phyloP scores from a whole-genome alignment of 78 protist genomes.

The Tieghemostelium lacteum region DNA sequence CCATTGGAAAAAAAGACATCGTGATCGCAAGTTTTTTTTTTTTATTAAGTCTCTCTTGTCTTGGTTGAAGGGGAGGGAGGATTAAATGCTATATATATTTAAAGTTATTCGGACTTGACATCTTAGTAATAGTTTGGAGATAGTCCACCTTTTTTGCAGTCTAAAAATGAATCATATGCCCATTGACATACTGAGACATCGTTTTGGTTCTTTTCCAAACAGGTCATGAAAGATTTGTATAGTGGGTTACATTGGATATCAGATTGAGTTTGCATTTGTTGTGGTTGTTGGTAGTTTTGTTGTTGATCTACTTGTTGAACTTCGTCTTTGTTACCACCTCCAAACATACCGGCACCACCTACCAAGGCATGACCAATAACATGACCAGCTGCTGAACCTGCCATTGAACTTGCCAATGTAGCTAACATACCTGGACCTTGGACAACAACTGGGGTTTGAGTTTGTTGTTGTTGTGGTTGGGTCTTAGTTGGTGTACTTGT shows the following conservation, averaged over 20 bases:
- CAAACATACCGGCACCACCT: slow-evolving; percentile 47
- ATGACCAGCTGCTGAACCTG: slow-evolving; percentile 68
- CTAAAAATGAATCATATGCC: slow-evolving; percentile 68
- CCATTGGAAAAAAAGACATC: too few species aligned
- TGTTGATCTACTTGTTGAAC: too few species aligned
- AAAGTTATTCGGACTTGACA: too few species aligned
- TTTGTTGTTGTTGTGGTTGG: slow-evolving; percentile 3
- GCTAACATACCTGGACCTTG: slow-evolving; percentile 80
- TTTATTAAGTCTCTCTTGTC: too few species aligned
- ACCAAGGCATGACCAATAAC: slow-evolving; percentile 68
- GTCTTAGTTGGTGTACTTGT: neutral
- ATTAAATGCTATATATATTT: too few species aligned
- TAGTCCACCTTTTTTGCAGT: slow-evolving; percentile 14
- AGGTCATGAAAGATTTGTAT: slow-evolving; percentile 68
- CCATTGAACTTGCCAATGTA: slow-evolving; percentile 64
- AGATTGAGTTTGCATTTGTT: neutral
- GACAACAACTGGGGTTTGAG: slow-evolving; percentile 57
- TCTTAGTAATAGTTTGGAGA: too few species aligned
- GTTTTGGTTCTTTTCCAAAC: slow-evolving; percentile 72
- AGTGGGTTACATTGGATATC: slow-evolving; percentile 27
- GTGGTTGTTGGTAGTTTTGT: neutral
- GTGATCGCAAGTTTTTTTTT: too few species aligned
- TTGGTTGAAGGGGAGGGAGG: too few species aligned
- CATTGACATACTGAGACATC: slow-evolving; percentile 59
- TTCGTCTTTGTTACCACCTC: slow-evolving; percentile 70